phyloP scores from a whole-genome alignment of 306 rosid genomes.

The Corylus avellana region DNA sequence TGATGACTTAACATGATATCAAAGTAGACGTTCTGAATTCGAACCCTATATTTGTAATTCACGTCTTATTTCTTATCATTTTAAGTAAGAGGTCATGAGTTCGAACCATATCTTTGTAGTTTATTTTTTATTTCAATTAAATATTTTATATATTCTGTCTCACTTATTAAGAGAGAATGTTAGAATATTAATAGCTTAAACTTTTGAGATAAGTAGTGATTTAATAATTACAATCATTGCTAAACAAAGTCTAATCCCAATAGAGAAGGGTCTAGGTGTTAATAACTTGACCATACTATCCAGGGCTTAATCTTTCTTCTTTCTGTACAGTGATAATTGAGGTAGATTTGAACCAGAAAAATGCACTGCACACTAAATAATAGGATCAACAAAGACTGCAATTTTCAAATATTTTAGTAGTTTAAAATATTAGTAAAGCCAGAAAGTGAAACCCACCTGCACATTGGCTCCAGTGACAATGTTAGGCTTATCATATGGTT shows the following conservation, averaged over 20 bases:
- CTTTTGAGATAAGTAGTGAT: too few relatives aligned
- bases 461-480: constrained; percentile 95
- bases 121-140: too few relatives aligned
- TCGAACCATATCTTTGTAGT: too few relatives aligned
- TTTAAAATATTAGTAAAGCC: not conserved
- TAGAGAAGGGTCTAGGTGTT: not conserved
- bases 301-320: not conserved
- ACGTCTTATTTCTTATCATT: too few relatives aligned
- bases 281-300: not conserved
- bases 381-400: not conserved
- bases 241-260: constrained; percentile 15
- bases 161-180: too few relatives aligned
- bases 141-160: too few relatives aligned
- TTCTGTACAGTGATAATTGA: not conserved
- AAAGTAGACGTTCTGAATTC: too few relatives aligned
- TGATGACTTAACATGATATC: too few relatives aligned
- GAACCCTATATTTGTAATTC: too few relatives aligned
- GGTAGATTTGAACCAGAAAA: not conserved
- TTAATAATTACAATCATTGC: constrained; percentile 18
- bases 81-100: too few relatives aligned
- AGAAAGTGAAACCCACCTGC: constrained; percentile 49
- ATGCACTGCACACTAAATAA: not conserved
- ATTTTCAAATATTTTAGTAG: not conserved
- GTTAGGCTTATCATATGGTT: constrained; percentile 80
- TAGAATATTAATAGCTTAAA: too few relatives aligned